A percentile compares a stretch with the other conserved stretches of the same genome.
Conservation (phyloP, 352 stramenopile species). For the Phytophthora chlamydospora region DNA sequence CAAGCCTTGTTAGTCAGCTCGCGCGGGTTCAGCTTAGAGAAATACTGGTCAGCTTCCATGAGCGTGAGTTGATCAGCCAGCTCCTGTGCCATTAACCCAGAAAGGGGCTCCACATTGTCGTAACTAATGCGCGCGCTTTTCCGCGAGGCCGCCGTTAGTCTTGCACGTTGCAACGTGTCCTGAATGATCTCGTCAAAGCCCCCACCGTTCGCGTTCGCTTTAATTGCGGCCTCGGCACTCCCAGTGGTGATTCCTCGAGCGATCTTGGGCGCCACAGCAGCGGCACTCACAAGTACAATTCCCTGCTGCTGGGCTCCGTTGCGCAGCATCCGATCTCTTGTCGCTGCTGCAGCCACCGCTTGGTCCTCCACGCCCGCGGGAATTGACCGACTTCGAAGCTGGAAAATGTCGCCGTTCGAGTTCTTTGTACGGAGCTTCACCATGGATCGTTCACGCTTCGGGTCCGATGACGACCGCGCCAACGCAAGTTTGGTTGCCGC, state of each 20-base stretch:
- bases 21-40: constrained; percentile 67
- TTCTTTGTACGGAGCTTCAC: constrained; percentile 68
- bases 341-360: constrained; percentile 27
- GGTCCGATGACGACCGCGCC: constrained; percentile 74
- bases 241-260: constrained; percentile 69
- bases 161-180: constrained; percentile 71
- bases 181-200: constrained; percentile 67
- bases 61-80: constrained; percentile 83
- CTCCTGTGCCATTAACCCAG: constrained; percentile 66
- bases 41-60: constrained; percentile 81
- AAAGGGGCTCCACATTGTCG: constrained; percentile 77
- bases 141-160: constrained; percentile 53
- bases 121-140: constrained; percentile 79
- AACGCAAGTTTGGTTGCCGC: constrained; percentile 72
- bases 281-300: constrained; percentile 16
- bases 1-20: constrained; percentile 90
- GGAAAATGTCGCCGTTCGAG: constrained; percentile 58
- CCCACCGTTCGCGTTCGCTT: constrained; percentile 25
- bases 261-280: constrained; percentile 62
- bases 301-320: constrained; percentile 23
- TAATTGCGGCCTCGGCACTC: constrained; percentile 45
- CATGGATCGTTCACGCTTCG: constrained; percentile 71
- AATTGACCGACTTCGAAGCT: constrained; percentile 47
- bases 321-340: constrained; percentile 24
- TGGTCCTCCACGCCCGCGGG: constrained; percentile 28